Conservation (phyloP, 2,329 filamentous ascomycete genomes). For the Daldinia sp. region DNA sequence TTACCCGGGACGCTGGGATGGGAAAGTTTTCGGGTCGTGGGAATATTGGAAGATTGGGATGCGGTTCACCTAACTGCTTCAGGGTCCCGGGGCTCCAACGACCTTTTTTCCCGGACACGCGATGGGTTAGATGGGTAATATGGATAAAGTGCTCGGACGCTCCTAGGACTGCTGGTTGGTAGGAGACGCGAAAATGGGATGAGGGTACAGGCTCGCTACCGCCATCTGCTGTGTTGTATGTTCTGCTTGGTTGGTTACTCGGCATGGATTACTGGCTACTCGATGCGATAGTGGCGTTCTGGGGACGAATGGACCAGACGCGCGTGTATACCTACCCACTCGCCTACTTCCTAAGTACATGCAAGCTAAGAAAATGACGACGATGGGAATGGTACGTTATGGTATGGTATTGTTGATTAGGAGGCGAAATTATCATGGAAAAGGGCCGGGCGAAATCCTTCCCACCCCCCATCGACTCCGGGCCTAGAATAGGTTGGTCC, state of each 20-base stretch:
- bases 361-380: background rate
- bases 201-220: background rate
- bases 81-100: slow-evolving; percentile 27
- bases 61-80: slow-evolving; percentile 28
- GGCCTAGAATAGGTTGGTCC: slow-evolving; percentile 19
- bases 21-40: too few species aligned
- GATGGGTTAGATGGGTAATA: slow-evolving; percentile 36
- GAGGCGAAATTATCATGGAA: slow-evolving; percentile 10
- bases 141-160: slow-evolving; percentile 34
- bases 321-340: background rate
- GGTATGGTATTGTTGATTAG: slow-evolving; percentile 2
- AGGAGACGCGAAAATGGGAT: background rate
- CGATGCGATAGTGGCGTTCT: slow-evolving; percentile 21
- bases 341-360: too few species aligned
- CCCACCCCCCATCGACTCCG: slow-evolving; percentile 17
- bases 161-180: slow-evolving; percentile 4
- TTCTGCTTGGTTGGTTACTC: too few species aligned
- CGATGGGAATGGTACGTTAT: background rate
- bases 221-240: background rate
- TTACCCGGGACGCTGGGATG: slow-evolving; percentile 37
- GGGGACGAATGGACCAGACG: background rate
- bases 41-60: too few species aligned
- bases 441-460: slow-evolving; percentile 23
- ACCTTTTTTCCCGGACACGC: slow-evolving; percentile 25
- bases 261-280: too few species aligned